A percentile compares a stretch with the other conserved stretches of the same genome.
Conservation (phyloP, 2,329 filamentous ascomycete species). For the Claviceps africana region DNA sequence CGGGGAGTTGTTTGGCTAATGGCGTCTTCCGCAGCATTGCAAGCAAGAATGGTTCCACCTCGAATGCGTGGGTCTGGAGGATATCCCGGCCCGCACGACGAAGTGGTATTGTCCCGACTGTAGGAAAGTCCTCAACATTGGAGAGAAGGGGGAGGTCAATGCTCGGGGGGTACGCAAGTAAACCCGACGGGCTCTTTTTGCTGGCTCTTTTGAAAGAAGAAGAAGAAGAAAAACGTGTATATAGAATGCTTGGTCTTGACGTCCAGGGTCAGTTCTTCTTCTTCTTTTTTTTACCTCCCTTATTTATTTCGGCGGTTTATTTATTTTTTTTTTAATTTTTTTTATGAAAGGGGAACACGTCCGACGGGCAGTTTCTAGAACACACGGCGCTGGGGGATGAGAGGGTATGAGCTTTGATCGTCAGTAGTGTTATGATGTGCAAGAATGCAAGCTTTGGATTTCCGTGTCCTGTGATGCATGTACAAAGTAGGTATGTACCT, state of each 20-base stretch:
- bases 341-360: no score
- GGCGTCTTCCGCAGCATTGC: constrained; percentile 37
- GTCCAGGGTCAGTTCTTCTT: not conserved
- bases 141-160: constrained; percentile 48
- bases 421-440: no score
- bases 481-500: no score
- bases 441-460: no score
- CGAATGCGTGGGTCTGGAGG: constrained; percentile 55
- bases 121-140: constrained; percentile 45
- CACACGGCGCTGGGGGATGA: no score
- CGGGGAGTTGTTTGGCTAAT: no score
- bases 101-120: constrained; percentile 83
- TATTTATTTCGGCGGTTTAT: no score
- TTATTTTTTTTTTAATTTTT: not conserved
- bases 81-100: constrained; percentile 55
- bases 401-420: no score
- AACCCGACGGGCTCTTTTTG: not conserved
- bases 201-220: not conserved
- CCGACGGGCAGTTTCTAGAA: no score
- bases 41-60: constrained; percentile 79
- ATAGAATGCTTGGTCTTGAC: not conserved
- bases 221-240: not conserved
- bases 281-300: not conserved
- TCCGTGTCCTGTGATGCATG: no score
- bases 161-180: constrained; percentile 40